Conservation (phyloP, 495 filamentous ascomycete genomes). For the Neurospora hispaniola region DNA sequence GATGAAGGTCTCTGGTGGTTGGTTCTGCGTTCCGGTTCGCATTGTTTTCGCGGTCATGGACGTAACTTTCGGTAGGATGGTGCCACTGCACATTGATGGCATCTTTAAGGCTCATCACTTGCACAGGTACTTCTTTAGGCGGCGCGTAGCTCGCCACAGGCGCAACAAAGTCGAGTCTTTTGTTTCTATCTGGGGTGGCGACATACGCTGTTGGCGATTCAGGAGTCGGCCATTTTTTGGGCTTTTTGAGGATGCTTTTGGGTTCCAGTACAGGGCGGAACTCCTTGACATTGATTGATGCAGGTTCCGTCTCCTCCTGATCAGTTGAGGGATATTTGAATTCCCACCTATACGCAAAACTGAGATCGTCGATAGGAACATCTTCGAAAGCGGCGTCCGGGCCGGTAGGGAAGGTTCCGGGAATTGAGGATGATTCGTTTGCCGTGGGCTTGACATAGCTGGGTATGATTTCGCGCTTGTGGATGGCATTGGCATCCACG, state of each 20-base stretch:
- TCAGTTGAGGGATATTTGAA: conserved; percentile 10
- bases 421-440: conserved; percentile 2
- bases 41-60: neutral
- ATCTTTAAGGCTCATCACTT: conserved; percentile 7
- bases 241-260: conserved; percentile 18
- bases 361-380: conserved; percentile 11
- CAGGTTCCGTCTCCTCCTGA: neutral
- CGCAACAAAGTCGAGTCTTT: conserved; percentile 16
- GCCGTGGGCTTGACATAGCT: conserved; percentile 11
- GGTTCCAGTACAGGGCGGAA: conserved; percentile 11
- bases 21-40: neutral
- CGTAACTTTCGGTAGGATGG: neutral
- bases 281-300: neutral
- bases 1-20: neutral
- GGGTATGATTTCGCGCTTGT: conserved; percentile 27
- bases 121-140: conserved; percentile 10
- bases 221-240: conserved; percentile 7
- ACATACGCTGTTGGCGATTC: conserved; percentile 14
- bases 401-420: conserved; percentile 10
- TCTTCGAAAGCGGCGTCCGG: conserved; percentile 11
- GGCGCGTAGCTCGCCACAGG: conserved; percentile 14
- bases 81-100: conserved; percentile 1
- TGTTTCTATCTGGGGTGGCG: conserved; percentile 14
- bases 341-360: conserved; percentile 9
- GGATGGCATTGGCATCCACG: conserved; percentile 26